phyloP scores from a whole-genome alignment of 768 basidiomycete genomes.

The Mycena albidolilacea region DNA sequence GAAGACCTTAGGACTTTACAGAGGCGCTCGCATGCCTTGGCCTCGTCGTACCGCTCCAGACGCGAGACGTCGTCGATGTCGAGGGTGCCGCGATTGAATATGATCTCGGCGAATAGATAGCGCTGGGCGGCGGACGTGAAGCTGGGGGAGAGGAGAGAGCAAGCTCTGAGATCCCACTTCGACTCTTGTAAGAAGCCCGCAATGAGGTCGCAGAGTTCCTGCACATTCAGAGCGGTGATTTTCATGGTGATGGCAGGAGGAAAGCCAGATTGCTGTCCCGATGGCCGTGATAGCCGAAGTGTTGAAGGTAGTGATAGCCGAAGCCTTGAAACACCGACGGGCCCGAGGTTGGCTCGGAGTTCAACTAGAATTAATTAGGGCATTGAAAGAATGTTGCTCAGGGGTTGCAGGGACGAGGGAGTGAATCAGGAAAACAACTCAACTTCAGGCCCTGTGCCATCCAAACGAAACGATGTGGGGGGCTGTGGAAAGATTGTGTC shows the following conservation, averaged over 20 bases:
- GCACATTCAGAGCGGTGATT: neutral
- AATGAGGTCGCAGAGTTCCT: constrained; percentile 15
- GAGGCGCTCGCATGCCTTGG: neutral
- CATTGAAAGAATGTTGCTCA: too few relatives aligned
- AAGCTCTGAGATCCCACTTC: constrained; percentile 14
- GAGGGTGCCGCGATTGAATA: constrained; percentile 22
- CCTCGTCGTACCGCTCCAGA: constrained; percentile 11
- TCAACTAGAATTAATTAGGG: too few relatives aligned
- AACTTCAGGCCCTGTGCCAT: too few relatives aligned
- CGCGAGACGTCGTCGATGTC: constrained; percentile 18
- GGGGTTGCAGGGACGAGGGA: too few relatives aligned
- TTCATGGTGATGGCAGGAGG: neutral
- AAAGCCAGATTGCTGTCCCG: too few relatives aligned
- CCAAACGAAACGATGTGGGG: too few relatives aligned
- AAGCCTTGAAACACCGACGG: too few relatives aligned
- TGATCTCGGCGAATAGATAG: constrained; percentile 24
- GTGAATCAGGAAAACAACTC: too few relatives aligned
- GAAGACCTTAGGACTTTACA: constrained; percentile 14
- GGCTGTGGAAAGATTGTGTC: too few relatives aligned
- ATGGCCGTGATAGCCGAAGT: too few relatives aligned
- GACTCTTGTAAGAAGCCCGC: constrained; percentile 1
- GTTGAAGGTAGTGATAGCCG: too few relatives aligned
- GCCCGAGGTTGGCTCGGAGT: too few relatives aligned
- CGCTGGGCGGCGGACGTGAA: constrained; percentile 21
- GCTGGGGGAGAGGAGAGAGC: constrained; percentile 1